Evolutionary conservation across 1,139 yeast genomes (phyloP), one percentile per base, ranked within the genome.

Genomic region (Debaryomyces fabryi): DNA sequence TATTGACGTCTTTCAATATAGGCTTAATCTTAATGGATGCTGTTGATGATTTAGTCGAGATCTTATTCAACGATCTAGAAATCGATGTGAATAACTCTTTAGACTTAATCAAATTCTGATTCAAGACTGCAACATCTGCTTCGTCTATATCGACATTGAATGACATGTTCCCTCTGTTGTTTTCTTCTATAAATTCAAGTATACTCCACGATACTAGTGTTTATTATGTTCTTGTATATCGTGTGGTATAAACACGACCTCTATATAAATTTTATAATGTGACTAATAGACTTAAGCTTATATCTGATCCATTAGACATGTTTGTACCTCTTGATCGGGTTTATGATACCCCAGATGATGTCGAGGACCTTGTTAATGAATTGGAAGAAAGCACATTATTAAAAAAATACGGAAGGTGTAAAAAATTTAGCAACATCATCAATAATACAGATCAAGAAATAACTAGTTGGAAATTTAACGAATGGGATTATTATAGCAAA

Each of bases 91-190:
- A 81, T 35, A 90, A 66, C 16, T 75, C 77, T 41, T 79, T 78
- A 6, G 91, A 81, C 49, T 81, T 78, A 44, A 76, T 67, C 32
- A 91, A 72, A 49, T 88, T 86, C 59, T 88, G 95, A 49, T 88
- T 88, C 38, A 91, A 74, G 8, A 91, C 91, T 2, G 90, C 85
- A 42, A 89, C 85, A 58, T 90, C 97, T 2, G 95, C 92, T 63
- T 88, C 96, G 60, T 88, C 96, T 1, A 83, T 74, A 59, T 86
- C 93, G 12, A 69, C 68, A 48, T 61, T 58, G 42, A 50, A 56
- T 39, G 56, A 47, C 65, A 62, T 62, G n/a, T 30, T 27, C 15
- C 12, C 18, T 20, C n/a, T 15, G 20, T 13, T 16, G 20, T 16
- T 4, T 7, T 13, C 12, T 15, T 32, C 20, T 4, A 3, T 8